Conservation (phyloP, 345 rosid genomes). For the Adansonia digitata region DNA sequence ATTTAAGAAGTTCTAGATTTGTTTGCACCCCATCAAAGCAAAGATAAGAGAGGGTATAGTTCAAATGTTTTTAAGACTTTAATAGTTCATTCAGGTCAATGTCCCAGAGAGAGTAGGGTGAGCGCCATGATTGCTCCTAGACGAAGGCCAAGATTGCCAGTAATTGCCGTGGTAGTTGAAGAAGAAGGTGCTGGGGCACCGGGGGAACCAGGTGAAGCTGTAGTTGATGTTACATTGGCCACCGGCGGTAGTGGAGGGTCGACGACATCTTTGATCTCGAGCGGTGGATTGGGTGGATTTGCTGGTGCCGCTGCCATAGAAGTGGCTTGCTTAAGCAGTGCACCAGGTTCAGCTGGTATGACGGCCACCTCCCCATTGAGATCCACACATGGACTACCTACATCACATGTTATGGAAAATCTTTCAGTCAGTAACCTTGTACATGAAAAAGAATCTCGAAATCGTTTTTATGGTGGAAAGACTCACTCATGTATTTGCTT, state of each 20-base stretch:
- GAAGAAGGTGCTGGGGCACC: constrained; percentile 19
- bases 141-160: constrained; percentile 30
- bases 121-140: constrained; percentile 31
- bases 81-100: too few relatives aligned
- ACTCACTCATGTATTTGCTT: constrained; percentile 62
- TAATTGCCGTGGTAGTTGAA: constrained; percentile 26
- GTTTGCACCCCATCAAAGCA: too few relatives aligned
- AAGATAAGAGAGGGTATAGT: too few relatives aligned
- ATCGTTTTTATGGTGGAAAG: not conserved
- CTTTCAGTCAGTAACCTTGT: too few relatives aligned
- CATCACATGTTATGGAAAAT: too few relatives aligned
- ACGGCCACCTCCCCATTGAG: constrained; percentile 27
- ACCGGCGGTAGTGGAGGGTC: constrained; percentile 86
- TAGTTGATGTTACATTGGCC: constrained; percentile 13
- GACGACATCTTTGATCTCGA: constrained; percentile 42
- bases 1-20: too few relatives aligned
- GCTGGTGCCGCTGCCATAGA: constrained; percentile 26
- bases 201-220: constrained; percentile 12
- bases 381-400: constrained; percentile 65
- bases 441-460: too few relatives aligned
- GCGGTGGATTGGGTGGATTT: constrained; percentile 42
- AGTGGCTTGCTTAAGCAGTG: constrained; percentile 28
- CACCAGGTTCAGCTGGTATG: constrained; percentile 52
- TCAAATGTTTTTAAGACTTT: too few relatives aligned
- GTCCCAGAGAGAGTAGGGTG: constrained; percentile 18